Percentiles rank a stretch among this genome's conserved stretches.
Conservation (phyloP, 2,329 filamentous ascomycete genomes). For the Fusarium udum region DNA sequence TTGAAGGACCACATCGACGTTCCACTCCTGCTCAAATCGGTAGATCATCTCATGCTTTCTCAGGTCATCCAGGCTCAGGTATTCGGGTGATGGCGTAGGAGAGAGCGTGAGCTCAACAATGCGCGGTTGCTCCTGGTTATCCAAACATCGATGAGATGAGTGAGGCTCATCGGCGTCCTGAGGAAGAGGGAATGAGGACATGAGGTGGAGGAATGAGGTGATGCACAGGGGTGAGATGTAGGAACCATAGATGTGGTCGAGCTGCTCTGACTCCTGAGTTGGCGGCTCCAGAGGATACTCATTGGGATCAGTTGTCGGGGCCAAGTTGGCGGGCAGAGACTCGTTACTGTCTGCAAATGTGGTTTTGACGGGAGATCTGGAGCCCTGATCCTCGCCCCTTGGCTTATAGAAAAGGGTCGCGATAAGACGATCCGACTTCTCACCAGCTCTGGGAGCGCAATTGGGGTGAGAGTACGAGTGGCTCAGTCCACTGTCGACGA, state of each 20-base stretch:
- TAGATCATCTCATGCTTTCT: slow-evolving; percentile 84
- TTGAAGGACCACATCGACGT: slow-evolving; percentile 84
- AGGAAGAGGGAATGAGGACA: slow-evolving; percentile 68
- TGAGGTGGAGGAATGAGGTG: slow-evolving; percentile 72
- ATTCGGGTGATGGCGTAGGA: slow-evolving; percentile 68
- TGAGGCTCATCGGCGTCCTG: slow-evolving; percentile 61
- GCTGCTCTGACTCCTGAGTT: slow-evolving; percentile 62
- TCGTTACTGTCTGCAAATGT: slow-evolving; percentile 47
- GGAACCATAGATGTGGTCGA: slow-evolving; percentile 73
- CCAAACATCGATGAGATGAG: slow-evolving; percentile 72
- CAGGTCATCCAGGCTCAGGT: slow-evolving; percentile 73
- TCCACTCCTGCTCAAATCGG: slow-evolving; percentile 88
- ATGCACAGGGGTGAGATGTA: slow-evolving; percentile 73
- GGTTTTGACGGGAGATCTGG: slow-evolving; percentile 44
- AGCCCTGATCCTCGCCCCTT: slow-evolving; percentile 45
- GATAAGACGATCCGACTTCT: slow-evolving; percentile 61
- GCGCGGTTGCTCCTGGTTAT: slow-evolving; percentile 65
- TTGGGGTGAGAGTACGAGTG: slow-evolving; percentile 72
- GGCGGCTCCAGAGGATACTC: slow-evolving; percentile 69
- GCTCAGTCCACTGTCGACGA: slow-evolving; percentile 69
- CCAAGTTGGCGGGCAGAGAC: slow-evolving; percentile 61
- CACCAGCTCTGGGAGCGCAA: slow-evolving; percentile 64
- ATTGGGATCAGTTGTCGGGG: slow-evolving; percentile 67
- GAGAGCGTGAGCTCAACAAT: slow-evolving; percentile 74
- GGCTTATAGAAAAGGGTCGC: slow-evolving; percentile 72